Base-by-base conservation (phyloP, 1,284 basidiomycete species). In the Rhodotorula sp. region DNA sequence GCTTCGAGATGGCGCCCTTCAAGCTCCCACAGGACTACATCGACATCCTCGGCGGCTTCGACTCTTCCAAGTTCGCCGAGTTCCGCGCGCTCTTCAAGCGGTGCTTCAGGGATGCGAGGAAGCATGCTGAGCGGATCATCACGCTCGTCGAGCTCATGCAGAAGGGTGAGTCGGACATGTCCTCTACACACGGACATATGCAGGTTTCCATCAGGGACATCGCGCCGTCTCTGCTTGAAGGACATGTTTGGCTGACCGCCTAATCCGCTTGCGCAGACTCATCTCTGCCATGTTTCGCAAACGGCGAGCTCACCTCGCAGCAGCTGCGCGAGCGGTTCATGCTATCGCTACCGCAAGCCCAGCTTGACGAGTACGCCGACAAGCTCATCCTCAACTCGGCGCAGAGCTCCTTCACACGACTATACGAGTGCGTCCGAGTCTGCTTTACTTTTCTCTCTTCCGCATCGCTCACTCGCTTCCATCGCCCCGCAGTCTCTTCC, bases 1-100 rank as follows among this genome's bases (percentile, higher is more conserved):
- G 95, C 32, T 99, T 99, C 79, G 96, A 99, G 82, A 95, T 94
- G 20, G 94, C 96, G 8, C 96, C 96, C 2, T 99, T 99, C 85
- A 99, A 99, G 81, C 83, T 99, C 36, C 89, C 94, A n/a, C 79
- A 84, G 78, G 95, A 99, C 81, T 99, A 99, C 81, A 87, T 99
- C 61, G 95, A 99, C 77, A 91, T 99, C 52, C 84, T 99, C 55
- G 96, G 95, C 30, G 96, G 96, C 1, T 82, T 91, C 52, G 86
- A 91, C 70, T 86, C 88, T 57, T 83, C 87, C 20, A 86, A 90
- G 20, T 98, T 90, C 79, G 80, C 85, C 51, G 91, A 96, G 79
- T 99, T 97, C 83, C 89, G 86, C 77, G 84, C 85, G 72, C 82
- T 97, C 63, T 97, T 99, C 83, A 89, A 88, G 72, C 89, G 94